These are phyloP conservation scores for Infundibulicybe gibba DNA, from an alignment of 768 basidiomycete species.

Conservation along the genomic window DNA sequence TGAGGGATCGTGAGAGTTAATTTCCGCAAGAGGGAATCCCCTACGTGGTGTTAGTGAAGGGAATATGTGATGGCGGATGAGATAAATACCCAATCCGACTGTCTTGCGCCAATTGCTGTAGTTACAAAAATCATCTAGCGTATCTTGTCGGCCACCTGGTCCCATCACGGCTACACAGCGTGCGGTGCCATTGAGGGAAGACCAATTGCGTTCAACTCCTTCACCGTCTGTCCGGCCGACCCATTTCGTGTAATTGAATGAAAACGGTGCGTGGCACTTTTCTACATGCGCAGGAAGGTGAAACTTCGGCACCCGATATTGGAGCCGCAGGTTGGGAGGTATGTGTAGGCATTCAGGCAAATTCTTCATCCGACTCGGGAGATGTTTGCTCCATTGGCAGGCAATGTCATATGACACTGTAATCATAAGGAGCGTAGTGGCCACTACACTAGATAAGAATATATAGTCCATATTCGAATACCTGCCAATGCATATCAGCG, in stretches of 20 bases:
- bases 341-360: no score
- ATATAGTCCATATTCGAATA: background rate
- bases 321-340: no score
- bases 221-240: constrained; percentile 14
- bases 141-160: constrained; percentile 16
- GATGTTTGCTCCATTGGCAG: constrained; percentile 17
- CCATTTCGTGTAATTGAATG: constrained; percentile 16
- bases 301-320: constrained; percentile 24
- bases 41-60: background rate
- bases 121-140: constrained; percentile 18
- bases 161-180: constrained; percentile 21
- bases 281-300: constrained; percentile 20
- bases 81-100: constrained; percentile 9
- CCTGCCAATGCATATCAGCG: background rate
- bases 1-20: constrained; percentile 6
- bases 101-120: constrained; percentile 23
- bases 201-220: constrained; percentile 19
- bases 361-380: background rate
- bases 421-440: background rate
- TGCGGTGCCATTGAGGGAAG: constrained; percentile 13
- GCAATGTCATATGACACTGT: constrained; percentile 18
- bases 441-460: background rate
- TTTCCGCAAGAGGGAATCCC: constrained; percentile 2
- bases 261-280: constrained; percentile 17
- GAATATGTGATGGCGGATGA: no score